phyloP scores from a whole-genome alignment of 176 grass and related monocot genomes.

The Oryza nivara region DNA sequence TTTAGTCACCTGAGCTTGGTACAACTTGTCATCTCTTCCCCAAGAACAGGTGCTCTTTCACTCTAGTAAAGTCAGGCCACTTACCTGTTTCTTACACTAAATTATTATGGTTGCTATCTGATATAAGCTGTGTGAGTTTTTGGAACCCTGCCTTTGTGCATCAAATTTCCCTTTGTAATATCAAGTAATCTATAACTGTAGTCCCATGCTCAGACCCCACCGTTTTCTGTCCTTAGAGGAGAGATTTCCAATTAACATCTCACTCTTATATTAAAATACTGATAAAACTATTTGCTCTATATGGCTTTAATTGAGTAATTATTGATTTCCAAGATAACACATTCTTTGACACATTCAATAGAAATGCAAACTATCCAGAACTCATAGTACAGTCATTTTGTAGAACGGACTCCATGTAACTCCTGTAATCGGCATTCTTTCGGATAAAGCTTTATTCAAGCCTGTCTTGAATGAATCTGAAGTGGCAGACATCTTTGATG shows the following conservation, averaged over 20 bases:
- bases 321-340: neutral
- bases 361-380: neutral
- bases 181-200: neutral
- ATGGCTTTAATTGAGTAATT: neutral
- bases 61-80: neutral
- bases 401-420: constrained; percentile 81
- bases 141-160: neutral
- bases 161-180: neutral
- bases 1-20: neutral
- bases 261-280: neutral
- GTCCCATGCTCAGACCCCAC: neutral
- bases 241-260: neutral
- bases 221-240: neutral
- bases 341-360: constrained; percentile 23
- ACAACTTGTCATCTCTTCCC: neutral
- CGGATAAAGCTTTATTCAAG: constrained; percentile 66
- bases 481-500: constrained; percentile 94
- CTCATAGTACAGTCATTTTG: constrained; percentile 35
- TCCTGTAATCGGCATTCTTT: constrained; percentile 79
- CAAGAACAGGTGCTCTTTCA: neutral
- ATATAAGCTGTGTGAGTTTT: neutral
- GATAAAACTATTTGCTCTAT: neutral
- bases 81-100: neutral
- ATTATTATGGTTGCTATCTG: neutral
- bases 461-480: constrained; percentile 67